Base-by-base conservation (phyloP, 495 filamentous ascomycete genomes). In the Chlorociboria aeruginascens region DNA sequence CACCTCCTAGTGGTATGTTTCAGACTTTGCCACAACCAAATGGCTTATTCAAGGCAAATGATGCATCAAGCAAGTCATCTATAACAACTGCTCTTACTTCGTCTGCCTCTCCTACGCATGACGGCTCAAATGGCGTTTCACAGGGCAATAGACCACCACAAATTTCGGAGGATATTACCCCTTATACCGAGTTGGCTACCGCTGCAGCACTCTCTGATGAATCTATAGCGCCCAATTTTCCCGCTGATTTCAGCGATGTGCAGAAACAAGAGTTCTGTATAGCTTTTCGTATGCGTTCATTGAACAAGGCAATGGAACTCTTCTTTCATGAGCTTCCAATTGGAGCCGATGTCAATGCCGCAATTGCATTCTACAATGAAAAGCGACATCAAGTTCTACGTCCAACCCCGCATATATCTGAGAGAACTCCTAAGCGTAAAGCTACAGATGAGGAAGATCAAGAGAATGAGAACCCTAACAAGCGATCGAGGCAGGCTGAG, bases 261-360 rank as follows among this genome's bases (percentile, higher is more conserved):
- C 49, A 56, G 36, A 49, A 37, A 14, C 40, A 45, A 32, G 45
- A 56, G 14, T 51, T 54, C 31, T 48, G 48, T 14, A 49, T 48
- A 9, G 53, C 46, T 11, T 61, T 44, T 47, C 58, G 55, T 25
- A 40, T 62, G 29, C 53, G 43, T 28, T 42, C n/a, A 3, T 36
- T 63, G 8, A 54, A 63, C 32, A 49, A 45, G 13, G 57, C 53
- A 11, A 45, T 61, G 34, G 20, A 53, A 36, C 40, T 41, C 8
- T 48, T 45, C 30, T 42, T 58, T 7, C 30, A 41, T 3, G 34
- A 28, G 8, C 29, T 49, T 11, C 31, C 14, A 9, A 32, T 32
- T 34, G 35, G 16, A 14, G 31, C 43, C 29, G 57, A 61, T 34
- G 32, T 49, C 28, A 47, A 40, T 6, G 30, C 43, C 8, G 45